Percentiles rank a stretch among this genome's conserved stretches.
Conservation (phyloP, 345 rosid genomes). For the Acer yangbiense region DNA sequence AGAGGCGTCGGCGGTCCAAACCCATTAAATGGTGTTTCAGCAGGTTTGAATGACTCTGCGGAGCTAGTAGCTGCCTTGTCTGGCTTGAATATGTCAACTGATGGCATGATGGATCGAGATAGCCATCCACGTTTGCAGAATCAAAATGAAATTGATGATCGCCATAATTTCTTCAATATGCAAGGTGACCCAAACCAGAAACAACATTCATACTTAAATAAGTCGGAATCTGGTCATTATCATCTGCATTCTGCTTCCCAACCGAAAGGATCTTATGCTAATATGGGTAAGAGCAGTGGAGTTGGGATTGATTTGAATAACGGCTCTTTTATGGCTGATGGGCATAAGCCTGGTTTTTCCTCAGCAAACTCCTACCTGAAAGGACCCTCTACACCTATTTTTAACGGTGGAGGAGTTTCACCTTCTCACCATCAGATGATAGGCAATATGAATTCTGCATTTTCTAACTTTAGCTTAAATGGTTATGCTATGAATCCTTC, state of each 20-base stretch:
- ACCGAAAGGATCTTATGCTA: slow-evolving; percentile 22
- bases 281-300: slow-evolving; percentile 20
- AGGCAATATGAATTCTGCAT: slow-evolving; percentile 39
- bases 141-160: slow-evolving; percentile 39
- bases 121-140: slow-evolving; percentile 32
- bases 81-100: slow-evolving; percentile 56
- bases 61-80: slow-evolving; percentile 56
- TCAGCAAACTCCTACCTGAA: slow-evolving; percentile 39
- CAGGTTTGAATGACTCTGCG: slow-evolving; percentile 37
- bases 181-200: slow-evolving; percentile 38
- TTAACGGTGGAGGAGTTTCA: slow-evolving; percentile 43
- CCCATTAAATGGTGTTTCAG: slow-evolving; percentile 42
- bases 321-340: slow-evolving; percentile 21
- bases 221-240: slow-evolving; percentile 25
- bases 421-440: slow-evolving; percentile 37
- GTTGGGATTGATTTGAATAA: slow-evolving; percentile 15
- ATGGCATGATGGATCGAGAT: slow-evolving; percentile 39
- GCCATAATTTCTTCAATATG: slow-evolving; percentile 35
- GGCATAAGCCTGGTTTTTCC: slow-evolving; percentile 25
- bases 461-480: slow-evolving; percentile 46
- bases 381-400: slow-evolving; percentile 35
- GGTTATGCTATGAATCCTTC: slow-evolving; percentile 46
- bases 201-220: slow-evolving; percentile 30
- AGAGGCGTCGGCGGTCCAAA: slow-evolving; percentile 37
- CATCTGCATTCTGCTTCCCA: slow-evolving; percentile 22